phyloP scores from a whole-genome alignment of 371 early-diverging fungal genomes.

The Vairimorpha apis region DNA sequence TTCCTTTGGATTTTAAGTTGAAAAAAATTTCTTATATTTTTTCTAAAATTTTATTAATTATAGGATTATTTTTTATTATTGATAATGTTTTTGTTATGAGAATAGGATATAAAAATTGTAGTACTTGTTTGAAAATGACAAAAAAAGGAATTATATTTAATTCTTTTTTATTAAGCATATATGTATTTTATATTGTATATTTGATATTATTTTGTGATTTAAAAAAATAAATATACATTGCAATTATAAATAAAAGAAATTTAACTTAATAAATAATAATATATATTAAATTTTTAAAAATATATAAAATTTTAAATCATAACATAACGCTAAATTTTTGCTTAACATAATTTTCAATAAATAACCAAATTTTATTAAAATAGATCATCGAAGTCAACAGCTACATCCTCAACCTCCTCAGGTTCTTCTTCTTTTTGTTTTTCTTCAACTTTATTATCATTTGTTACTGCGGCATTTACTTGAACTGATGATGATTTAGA shows the following conservation, averaged over 20 bases:
- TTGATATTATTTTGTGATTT: not conserved
- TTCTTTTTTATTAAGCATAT: not conserved
- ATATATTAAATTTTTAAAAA: too few species aligned
- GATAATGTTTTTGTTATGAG: constrained; percentile 45
- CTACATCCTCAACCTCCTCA: constrained; percentile 37
- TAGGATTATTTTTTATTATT: constrained; percentile 37
- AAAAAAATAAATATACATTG: not conserved
- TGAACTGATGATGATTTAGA: constrained; percentile 8
- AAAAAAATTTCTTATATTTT: constrained; percentile 20
- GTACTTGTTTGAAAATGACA: constrained; percentile 6
- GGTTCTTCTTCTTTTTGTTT: constrained; percentile 35
- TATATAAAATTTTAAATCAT: too few species aligned
- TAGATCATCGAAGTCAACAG: constrained; percentile 35
- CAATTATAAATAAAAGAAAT: too few species aligned
- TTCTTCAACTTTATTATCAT: constrained; percentile 11
- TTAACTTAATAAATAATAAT: too few species aligned
- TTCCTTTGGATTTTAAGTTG: too few species aligned
- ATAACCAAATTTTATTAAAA: constrained; percentile 10
- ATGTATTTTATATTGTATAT: not conserved
- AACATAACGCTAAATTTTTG: not conserved
- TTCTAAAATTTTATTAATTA: constrained; percentile 22
- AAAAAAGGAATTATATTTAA: not conserved
- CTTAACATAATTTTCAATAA: not conserved
- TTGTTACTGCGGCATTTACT: not conserved
- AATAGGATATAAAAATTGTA: constrained; percentile 33